These are phyloP conservation scores for Extremus antarcticus DNA, from an alignment of 495 filamentous ascomycete genomes.

Conservation along the genomic window DNA sequence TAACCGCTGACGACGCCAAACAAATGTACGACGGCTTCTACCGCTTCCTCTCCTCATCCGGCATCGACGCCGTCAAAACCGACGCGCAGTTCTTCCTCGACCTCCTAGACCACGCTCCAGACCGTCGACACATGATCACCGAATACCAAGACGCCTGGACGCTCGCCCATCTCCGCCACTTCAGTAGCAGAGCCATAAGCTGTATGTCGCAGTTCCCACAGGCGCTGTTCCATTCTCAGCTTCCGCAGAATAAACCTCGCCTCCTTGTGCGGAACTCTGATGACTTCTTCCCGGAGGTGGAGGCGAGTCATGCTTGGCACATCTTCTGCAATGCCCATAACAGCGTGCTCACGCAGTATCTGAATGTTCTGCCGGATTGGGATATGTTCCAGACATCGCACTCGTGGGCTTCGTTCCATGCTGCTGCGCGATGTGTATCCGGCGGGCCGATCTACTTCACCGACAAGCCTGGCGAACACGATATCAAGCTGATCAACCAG, in stretches of 20 bases:
- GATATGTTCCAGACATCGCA: constrained; percentile 97
- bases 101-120: constrained; percentile 52
- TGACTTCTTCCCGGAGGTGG: constrained; percentile 80
- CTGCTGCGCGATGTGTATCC: constrained; percentile 76
- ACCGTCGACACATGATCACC: constrained; percentile 55
- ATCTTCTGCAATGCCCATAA: constrained; percentile 91
- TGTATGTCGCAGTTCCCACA: constrained; percentile 88
- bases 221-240: constrained; percentile 70
- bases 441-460: constrained; percentile 93
- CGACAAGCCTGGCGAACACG: constrained; percentile 72
- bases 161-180: constrained; percentile 62
- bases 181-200: constrained; percentile 66
- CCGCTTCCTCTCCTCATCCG: constrained; percentile 54
- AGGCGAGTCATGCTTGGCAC: constrained; percentile 80
- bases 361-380: constrained; percentile 83
- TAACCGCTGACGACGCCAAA: constrained; percentile 60
- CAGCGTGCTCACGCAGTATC: constrained; percentile 61
- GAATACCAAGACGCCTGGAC: constrained; percentile 83
- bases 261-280: constrained; percentile 77
- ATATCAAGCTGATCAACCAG: constrained; percentile 59
- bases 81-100: constrained; percentile 85
- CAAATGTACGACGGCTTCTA: constrained; percentile 91
- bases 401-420: constrained; percentile 69
- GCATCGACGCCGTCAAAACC: constrained; percentile 78
- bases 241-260: constrained; percentile 58